Evolutionary conservation across 164 flowering plant genomes (phyloP).

Genomic region (Aristolochia californica): DNA sequence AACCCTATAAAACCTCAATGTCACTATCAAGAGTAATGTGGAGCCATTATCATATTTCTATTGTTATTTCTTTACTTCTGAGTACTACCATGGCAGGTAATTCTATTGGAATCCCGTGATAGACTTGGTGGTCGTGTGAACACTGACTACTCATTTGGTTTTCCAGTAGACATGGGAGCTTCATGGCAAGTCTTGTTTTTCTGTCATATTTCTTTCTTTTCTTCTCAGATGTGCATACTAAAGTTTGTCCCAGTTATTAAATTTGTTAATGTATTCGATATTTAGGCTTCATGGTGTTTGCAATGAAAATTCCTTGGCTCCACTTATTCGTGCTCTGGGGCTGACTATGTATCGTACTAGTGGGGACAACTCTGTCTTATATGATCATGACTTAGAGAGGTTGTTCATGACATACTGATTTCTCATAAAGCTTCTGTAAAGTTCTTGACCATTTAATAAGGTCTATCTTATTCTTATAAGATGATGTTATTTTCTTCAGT

Average conservation of each 20-base stretch:
- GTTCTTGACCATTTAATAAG: not conserved
- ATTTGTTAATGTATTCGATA: not conserved
- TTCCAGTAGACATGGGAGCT: conserved; percentile 93
- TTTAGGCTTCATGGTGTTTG: conserved; percentile 94
- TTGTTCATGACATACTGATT: conserved; percentile 11
- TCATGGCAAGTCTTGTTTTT: conserved; percentile 48
- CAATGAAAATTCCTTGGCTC: conserved; percentile 93
- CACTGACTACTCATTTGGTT: conserved; percentile 89
- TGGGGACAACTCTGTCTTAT: conserved; percentile 80
- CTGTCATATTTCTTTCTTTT: conserved; percentile 1
- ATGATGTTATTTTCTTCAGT: conserved; percentile 25
- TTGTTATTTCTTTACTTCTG: not conserved
- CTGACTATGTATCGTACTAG: conserved; percentile 87
- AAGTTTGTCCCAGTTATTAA: not conserved
- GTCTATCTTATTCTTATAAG: not conserved
- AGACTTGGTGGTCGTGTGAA: conserved; percentile 88
- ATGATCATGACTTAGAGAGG: conserved; percentile 96
- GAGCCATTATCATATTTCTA: not conserved
- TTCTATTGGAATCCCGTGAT: conserved; percentile 75
- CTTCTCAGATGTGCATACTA: not conserved
- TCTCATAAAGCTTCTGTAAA: not conserved
- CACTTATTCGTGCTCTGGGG: conserved; percentile 64
- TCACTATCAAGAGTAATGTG: no score
- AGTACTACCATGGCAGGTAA: conserved; percentile 30
- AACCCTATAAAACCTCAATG: no score